These are phyloP conservation scores for Euptelea pleiosperma DNA, from an alignment of 164 flowering plant species.

Conservation along the genomic window DNA sequence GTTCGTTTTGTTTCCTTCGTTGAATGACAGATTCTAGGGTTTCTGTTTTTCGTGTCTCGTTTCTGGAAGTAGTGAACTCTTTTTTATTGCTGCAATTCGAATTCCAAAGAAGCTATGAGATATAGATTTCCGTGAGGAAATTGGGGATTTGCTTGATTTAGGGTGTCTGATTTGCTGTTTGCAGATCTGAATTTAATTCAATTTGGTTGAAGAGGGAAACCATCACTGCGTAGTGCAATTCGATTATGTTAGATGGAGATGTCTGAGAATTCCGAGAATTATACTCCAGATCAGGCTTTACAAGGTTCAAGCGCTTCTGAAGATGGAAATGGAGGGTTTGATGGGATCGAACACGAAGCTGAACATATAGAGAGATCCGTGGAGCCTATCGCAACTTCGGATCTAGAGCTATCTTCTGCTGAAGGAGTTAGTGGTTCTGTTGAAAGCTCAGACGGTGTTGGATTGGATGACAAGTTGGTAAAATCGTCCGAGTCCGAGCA, in stretches of 20 bases:
- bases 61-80: no score
- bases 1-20: no score
- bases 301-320: conserved; percentile 1
- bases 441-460: neutral
- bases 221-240: no score
- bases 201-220: no score
- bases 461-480: neutral
- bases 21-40: no score
- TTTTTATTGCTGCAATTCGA: neutral
- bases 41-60: no score
- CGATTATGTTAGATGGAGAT: conserved; percentile 20
- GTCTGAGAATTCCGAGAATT: conserved; percentile 22
- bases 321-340: conserved; percentile 3
- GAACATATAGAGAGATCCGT: neutral
- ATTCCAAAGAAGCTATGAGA: neutral
- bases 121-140: neutral
- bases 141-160: no score
- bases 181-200: no score
- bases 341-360: neutral
- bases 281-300: conserved; percentile 5
- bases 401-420: conserved; percentile 8
- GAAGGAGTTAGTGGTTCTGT: neutral
- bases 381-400: neutral
- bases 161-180: no score
- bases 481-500: conserved; percentile 5